Base-by-base conservation (phyloP, 345 rosid genomes). In the Ricinus communis region DNA sequence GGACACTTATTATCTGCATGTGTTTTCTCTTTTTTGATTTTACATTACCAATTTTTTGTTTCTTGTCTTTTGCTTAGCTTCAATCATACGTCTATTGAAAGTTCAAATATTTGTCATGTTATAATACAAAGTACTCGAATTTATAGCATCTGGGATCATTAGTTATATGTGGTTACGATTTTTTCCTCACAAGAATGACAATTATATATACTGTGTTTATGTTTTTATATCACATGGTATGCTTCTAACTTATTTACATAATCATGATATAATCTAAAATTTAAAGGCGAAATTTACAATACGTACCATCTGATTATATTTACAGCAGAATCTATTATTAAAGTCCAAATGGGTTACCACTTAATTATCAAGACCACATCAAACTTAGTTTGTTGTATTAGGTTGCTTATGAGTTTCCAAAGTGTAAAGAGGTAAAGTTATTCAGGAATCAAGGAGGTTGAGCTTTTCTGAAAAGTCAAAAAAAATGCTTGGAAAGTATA, bases 31-130 rank as follows among this genome's bases (percentile, higher is more conserved):
- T n/a, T 46, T 12, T 46, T 31, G 55, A 30, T 30, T 28, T 31
- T 47, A 46, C 73, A 58, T 46, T 70, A 28, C 57, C 52, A 31
- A 27, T 60, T 70, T 58, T 59, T 70, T 70, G 69, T 65, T 65
- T 65, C 70, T 54, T 65, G 63, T 72, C 61, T 62, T 55, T 47
- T 30, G 47, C 49, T 53, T n/a, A 24, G 5, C 19, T 55, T 19
- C 61, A 49, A 46, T 14, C 27, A 46, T 69, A 22, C 54, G 1
- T 36, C 40, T 5, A 7, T 54, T 51, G 69, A 63, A 27, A 5
- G 18, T 25, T 63, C 62, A 52, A 52, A n/a, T 40, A 15, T 16
- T 68, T 68, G 31, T 55, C 49, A 14, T 2, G 22, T 53, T 33
- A 57, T 18, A 33, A 4, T 51, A 1, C 10, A 1, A 43, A 41